phyloP scores from a whole-genome alignment of 345 rosid genomes.

The Carallia pectinifolia region DNA sequence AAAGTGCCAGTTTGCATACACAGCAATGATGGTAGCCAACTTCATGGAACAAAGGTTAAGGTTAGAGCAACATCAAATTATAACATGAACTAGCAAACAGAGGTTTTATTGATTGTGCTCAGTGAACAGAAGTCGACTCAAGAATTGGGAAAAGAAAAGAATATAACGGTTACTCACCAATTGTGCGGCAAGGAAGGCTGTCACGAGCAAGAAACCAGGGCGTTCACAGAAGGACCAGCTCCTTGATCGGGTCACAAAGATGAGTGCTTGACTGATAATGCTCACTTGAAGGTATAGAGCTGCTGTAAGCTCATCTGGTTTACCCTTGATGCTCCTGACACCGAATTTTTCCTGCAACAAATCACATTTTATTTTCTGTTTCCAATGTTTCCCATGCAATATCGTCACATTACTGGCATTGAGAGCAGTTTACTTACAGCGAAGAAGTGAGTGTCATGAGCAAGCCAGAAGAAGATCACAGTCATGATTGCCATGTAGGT shows the following conservation, averaged over 20 bases:
- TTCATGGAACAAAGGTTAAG: constrained; percentile 12
- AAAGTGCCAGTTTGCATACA: constrained; percentile 64
- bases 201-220: constrained; percentile 53
- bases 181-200: constrained; percentile 67
- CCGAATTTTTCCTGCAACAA: constrained; percentile 49
- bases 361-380: neutral
- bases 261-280: constrained; percentile 83
- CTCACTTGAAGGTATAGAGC: constrained; percentile 89
- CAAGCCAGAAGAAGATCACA: constrained; percentile 63
- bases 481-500: constrained; percentile 65
- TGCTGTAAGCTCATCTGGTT: constrained; percentile 52
- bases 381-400: neutral
- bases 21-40: constrained; percentile 68
- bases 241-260: constrained; percentile 78
- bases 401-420: neutral
- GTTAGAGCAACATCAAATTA: neutral
- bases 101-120: too few relatives aligned
- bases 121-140: too few relatives aligned
- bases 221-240: constrained; percentile 75
- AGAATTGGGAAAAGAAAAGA: neutral
- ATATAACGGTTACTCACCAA: constrained; percentile 36
- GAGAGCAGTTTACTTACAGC: constrained; percentile 39
- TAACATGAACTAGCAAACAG: too few relatives aligned
- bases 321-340: constrained; percentile 38
- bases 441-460: constrained; percentile 59